Evolutionary conservation across 129 eudicot species (phyloP), one percentile per base, ranked within the genome.

Genomic region (Scalesia atractyloides): DNA sequence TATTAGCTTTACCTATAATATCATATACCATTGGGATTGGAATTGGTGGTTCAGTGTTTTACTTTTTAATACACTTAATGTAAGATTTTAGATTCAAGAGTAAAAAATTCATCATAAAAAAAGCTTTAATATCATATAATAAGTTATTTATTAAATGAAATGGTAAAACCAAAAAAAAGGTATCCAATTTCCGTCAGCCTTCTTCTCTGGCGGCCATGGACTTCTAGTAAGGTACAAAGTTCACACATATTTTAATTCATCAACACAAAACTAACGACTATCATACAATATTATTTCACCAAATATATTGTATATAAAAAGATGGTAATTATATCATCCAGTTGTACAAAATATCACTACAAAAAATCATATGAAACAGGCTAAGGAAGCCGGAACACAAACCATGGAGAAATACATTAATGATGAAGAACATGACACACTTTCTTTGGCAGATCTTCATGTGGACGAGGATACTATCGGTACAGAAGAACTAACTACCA

Each of bases 391-490:
- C 33, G 2, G 37, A 53, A 66, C 17, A 50, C 18, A 1, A 34
- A 26, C 18, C 39, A 63, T 71, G 82, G 77, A 65, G 17, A 39
- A 18, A 68, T 18, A 58, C 56, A 48, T 60, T 5, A 61, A 72
- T 1, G 52, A 80, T 19, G 69, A 73, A 75, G 73, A 53, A 0
- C 63, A 76, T 12, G 72, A 76, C 62, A 66, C 76, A 9, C 72
- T 71, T 47, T 81, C 85, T 76, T 64, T 70, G 34, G 37, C 81
- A 33, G 74, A 81, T 48, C 75, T 81, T 58, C 74, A 66, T n/a
- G 72, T 66, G 52, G 68, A 81, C 9, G 65, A 71, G 5, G 76
- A 56, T 5, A 64, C 58, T 15, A n/a, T 1, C 48, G 7, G 9
- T 9, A 48, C 70, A 36, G 26, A 70, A 30, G 62, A 78, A 30